Evolutionary conservation across 768 basidiomycete species (phyloP), one percentile per base, ranked within the genome.

Genomic region (Pleurotus platypus): DNA sequence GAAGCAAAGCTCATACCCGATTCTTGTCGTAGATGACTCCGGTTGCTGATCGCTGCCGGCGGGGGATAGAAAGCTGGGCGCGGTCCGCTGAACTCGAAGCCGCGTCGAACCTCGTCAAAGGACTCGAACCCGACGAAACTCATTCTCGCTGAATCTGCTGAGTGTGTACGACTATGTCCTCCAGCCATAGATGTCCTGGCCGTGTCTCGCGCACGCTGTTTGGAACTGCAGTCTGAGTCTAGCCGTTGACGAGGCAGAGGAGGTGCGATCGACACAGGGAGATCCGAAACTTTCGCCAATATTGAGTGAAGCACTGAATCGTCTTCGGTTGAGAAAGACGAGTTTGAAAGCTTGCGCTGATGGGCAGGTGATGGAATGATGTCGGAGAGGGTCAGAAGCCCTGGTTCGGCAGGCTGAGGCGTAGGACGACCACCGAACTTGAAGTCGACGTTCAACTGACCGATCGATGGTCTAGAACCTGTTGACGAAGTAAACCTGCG

Each of bases 81-180:
- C 47, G 79, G 73, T 6, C 79, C 75, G 24, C 75, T 75, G 67
- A 89, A 91, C 65, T 92, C 90, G 59, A 91, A 92, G 1, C 85
- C 88, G 49, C 88, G 79, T 27, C 89, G 75, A n/a, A 91, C 81
- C 64, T 90, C 90, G 16, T 86, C 85, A 61, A 90, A 92, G 0
- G 87, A 86, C 46, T 86, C 84, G 13, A 91, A 77, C 0, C 90
- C 89, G 3, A 72, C 76, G 62, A 92, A 92, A 66, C 89, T 90
- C 50, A 81, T 66, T 2, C 70, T 80, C 0, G 88, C 90, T 2
- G 74, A 68, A 27, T 73, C 74, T 5, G 79, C 66, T 1, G 81
- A 77, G 45, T 71, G 72, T 5, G 68, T 51, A 55, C 63, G 46
- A 26, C 67, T 64, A 61, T 66, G 62, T 63, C 63, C 58, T 64